Conservation (phyloP, 768 basidiomycete genomes). For the Trametes elegans region DNA sequence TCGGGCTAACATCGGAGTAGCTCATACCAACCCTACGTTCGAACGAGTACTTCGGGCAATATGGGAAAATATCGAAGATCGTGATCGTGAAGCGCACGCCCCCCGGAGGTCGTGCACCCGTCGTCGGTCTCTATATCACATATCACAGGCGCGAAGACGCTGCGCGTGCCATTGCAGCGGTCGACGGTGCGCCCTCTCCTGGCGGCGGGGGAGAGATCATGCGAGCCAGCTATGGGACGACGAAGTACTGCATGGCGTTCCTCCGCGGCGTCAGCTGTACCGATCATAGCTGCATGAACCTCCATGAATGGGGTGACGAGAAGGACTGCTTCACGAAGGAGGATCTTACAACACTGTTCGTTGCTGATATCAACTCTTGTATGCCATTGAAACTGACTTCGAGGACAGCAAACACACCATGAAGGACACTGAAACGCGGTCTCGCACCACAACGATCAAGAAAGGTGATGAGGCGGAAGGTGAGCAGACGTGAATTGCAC, state of each 20-base stretch:
- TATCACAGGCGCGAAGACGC: slow-evolving; percentile 95
- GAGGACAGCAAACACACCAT: slow-evolving; percentile 80
- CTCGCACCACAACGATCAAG: slow-evolving; percentile 46
- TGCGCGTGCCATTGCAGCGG: slow-evolving; percentile 84
- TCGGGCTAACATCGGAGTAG: slow-evolving; percentile 31
- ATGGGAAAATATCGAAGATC: slow-evolving; percentile 96
- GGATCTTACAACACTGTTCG: slow-evolving; percentile 88
- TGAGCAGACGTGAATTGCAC: slow-evolving; percentile 22
- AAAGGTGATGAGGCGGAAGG: slow-evolving; percentile 63
- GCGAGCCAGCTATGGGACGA: slow-evolving; percentile 93
- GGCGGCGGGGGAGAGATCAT: slow-evolving; percentile 85
- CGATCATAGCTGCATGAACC: slow-evolving; percentile 88
- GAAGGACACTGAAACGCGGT: slow-evolving; percentile 79
- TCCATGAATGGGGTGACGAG: slow-evolving; percentile 99
- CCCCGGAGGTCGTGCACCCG: slow-evolving; percentile 67
- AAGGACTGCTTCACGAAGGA: slow-evolving; percentile 98
- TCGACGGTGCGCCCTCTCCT: slow-evolving; percentile 91
- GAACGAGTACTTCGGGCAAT: slow-evolving; percentile 96
- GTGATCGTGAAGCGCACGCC: slow-evolving; percentile 86
- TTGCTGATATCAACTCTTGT: slow-evolving; percentile 14
- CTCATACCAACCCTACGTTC: slow-evolving; percentile 91
- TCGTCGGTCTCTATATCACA: slow-evolving; percentile 94
- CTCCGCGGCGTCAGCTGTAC: slow-evolving; percentile 81
- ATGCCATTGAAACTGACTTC: not conserved
- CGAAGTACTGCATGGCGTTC: slow-evolving; percentile 97